Evolutionary conservation across 768 basidiomycete genomes (phyloP), one percentile per base, ranked within the genome.

Genomic region (Exidia glandulosa): DNA sequence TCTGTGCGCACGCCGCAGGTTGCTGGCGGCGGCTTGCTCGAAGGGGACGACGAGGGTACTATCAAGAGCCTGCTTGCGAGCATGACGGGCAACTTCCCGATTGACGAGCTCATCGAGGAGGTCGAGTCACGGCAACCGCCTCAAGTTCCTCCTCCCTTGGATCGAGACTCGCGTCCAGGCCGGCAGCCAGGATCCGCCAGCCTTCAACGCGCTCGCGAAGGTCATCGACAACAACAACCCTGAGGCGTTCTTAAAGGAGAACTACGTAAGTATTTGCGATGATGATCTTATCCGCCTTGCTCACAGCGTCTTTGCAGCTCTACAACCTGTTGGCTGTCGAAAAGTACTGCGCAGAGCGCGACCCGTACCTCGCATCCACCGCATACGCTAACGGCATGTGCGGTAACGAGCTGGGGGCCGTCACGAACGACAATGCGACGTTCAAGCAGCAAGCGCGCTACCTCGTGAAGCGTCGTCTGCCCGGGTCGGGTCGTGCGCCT

Each of bases 401-500:
- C 70, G 96, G 98, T 64, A 93, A 98, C 4, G 96, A 99, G 73
- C 82, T 99, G 61, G 94, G 98, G 68, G 72, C 84, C 25, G 95
- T 99, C 71, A 98, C 96, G 55, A 98, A 98, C 70, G 94, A 95
- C 65, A 99, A 99, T 77, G 87, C 94, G 13, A 99, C 98, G 96
- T 99, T 94, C 82, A 99, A 98, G 75, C 95, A 99, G 68, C 96
- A 98, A 73, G 91, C 96, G 57, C 87, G 96, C 32, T 99, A 99
- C 74, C 84, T 99, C 60, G 90, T 97, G 69, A 96, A 94, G 74
- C 87, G 96, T 66, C 90, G 96, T 63, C 86, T 91, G 63, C 84
- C 89, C 16, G 96, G 98, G 62, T n/a, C n/a, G n/a, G n/a, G n/a
- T 83, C 98, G 32, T 99, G 96, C 96, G 84, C 88, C 1, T 93